phyloP scores from a whole-genome alignment of 169 alveolate genomes.

The Plasmodium gaboni region DNA sequence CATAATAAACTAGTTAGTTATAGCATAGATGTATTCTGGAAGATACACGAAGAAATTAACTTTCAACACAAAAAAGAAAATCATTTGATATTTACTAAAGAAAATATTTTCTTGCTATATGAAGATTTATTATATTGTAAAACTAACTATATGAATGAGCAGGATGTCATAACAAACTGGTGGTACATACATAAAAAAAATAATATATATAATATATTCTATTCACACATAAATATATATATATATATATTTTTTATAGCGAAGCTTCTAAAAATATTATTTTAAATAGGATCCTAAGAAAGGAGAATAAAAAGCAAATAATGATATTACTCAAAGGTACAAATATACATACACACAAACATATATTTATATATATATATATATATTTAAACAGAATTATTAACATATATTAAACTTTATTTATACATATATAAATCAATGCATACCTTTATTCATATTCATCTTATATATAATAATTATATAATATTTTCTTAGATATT shows the following conservation, averaged over 20 bases:
- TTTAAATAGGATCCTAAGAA: slow-evolving; percentile 59
- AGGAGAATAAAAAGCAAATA: slow-evolving; percentile 57
- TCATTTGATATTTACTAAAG: slow-evolving; percentile 48
- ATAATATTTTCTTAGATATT: slow-evolving; percentile 8
- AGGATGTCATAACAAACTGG: slow-evolving; percentile 50
- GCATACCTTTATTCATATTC: too few species aligned
- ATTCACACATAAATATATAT: neutral
- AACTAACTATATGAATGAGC: slow-evolving; percentile 54
- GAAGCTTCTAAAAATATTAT: slow-evolving; percentile 43
- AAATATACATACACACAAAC: neutral
- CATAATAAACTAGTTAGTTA: slow-evolving; percentile 51
- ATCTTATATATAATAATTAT: too few species aligned
- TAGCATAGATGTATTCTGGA: slow-evolving; percentile 57
- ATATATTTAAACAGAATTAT: too few species aligned
- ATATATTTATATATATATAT: too few species aligned
- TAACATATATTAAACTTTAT: neutral
- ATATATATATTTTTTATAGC: slow-evolving; percentile 13
- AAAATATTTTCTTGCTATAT: slow-evolving; percentile 60
- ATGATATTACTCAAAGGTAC: slow-evolving; percentile 47
- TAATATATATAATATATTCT: neutral
- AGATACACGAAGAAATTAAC: slow-evolving; percentile 67
- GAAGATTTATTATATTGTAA: slow-evolving; percentile 56
- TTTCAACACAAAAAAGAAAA: slow-evolving; percentile 66
- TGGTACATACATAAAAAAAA: slow-evolving; percentile 39
- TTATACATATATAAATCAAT: neutral